phyloP scores from a whole-genome alignment of 1,139 yeast genomes.

The Taphrina flavorubra region DNA sequence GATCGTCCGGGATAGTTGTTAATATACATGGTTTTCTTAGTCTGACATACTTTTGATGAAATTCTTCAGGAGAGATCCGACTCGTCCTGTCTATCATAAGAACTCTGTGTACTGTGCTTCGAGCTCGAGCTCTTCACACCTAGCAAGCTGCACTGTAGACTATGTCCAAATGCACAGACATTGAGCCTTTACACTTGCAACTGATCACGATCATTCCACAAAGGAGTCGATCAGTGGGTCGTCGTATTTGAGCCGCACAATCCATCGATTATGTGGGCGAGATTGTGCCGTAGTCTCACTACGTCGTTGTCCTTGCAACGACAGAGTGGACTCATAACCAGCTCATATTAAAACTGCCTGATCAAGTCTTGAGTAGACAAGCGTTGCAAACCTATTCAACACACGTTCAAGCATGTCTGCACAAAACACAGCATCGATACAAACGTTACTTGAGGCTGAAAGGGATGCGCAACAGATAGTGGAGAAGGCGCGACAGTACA shows the following conservation, averaged over 20 bases:
- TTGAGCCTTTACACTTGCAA: neutral
- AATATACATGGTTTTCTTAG: constrained; percentile 27
- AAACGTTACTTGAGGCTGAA: constrained; percentile 64
- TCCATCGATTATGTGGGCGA: neutral
- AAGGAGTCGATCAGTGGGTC: neutral
- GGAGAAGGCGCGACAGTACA: constrained; percentile 63
- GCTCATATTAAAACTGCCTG: neutral
- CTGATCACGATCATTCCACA: neutral
- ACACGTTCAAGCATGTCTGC: constrained; percentile 20
- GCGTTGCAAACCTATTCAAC: neutral
- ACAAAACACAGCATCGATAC: constrained; percentile 39
- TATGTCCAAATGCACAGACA: no score
- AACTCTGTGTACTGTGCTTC: neutral
- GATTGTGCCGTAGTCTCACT: neutral
- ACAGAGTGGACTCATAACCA: neutral
- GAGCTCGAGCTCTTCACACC: no score
- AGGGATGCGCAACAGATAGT: constrained; percentile 96
- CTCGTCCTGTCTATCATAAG: constrained; percentile 5
- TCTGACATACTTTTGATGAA: neutral
- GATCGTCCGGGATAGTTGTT: constrained; percentile 22
- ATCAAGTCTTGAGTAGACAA: neutral
- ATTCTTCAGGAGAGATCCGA: neutral
- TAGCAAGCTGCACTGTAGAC: no score
- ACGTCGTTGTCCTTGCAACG: constrained; percentile 11
- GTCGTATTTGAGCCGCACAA: constrained; percentile 4